Conservation (phyloP, 345 rosid species). For the Hirschfeldia incana region DNA sequence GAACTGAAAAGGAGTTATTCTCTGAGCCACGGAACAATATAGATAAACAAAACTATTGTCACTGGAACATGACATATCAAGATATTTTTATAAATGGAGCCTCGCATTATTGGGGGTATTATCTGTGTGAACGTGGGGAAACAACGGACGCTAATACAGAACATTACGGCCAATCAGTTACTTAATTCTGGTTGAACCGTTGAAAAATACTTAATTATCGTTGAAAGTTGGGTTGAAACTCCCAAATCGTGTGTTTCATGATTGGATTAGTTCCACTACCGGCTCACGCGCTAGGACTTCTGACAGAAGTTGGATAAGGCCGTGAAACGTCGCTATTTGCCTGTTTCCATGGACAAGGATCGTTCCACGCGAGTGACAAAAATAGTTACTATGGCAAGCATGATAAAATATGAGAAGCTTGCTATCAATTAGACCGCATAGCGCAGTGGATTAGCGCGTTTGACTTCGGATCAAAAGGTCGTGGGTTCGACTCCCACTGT, state of each 20-base stretch:
- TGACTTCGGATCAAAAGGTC: slow-evolving; percentile 93
- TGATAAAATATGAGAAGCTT: too few relatives aligned
- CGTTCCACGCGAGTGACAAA: neutral
- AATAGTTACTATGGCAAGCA: neutral
- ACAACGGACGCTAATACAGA: neutral
- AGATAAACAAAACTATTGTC: neutral
- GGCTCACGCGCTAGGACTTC: neutral
- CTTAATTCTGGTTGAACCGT: neutral
- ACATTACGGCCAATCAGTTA: neutral
- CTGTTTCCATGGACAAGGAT: neutral
- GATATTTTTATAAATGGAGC: slow-evolving; percentile 11
- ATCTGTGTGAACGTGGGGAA: slow-evolving; percentile 28
- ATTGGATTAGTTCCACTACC: neutral
- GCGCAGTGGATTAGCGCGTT: slow-evolving; percentile 99
- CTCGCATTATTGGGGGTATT: slow-evolving; percentile 26
- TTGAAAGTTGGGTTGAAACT: slow-evolving; percentile 1
- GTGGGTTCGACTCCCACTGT: slow-evolving; percentile 96
- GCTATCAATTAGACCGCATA: slow-evolving; percentile 51
- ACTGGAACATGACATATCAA: slow-evolving; percentile 26
- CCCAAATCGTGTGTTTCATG: neutral
- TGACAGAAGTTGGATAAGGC: neutral
- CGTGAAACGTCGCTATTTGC: neutral
- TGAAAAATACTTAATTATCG: neutral
- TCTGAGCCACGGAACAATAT: neutral
- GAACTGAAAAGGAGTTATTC: neutral